phyloP scores from a whole-genome alignment of 2,329 filamentous ascomycete genomes.

The Sclerotinia subarctica region DNA sequence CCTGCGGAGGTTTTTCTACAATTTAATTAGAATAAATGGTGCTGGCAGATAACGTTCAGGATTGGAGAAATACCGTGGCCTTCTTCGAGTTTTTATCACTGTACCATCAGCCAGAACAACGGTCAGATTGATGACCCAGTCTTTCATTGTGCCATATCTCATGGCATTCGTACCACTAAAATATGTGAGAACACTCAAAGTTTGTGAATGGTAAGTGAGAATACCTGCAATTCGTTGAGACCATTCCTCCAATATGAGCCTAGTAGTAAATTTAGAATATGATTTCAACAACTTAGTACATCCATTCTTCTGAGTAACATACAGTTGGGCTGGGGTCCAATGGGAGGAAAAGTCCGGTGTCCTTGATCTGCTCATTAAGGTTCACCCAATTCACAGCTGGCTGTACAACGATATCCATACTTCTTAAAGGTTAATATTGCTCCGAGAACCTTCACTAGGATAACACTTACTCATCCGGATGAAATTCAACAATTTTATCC shows the following conservation, averaged over 20 bases:
- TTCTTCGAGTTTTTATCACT: slow-evolving; percentile 70
- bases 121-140: slow-evolving; percentile 80
- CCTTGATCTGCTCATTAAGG: slow-evolving; percentile 67
- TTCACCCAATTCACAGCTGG: slow-evolving; percentile 86
- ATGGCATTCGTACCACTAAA: slow-evolving; percentile 72
- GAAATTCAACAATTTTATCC: slow-evolving; percentile 74
- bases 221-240: slow-evolving; percentile 63
- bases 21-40: background rate
- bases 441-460: too few species aligned
- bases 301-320: background rate
- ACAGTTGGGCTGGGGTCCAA: slow-evolving; percentile 66
- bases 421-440: background rate
- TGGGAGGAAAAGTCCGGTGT: slow-evolving; percentile 80
- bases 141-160: slow-evolving; percentile 81
- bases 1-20: slow-evolving; percentile 68
- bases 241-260: slow-evolving; percentile 78
- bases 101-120: slow-evolving; percentile 76
- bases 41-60: too few species aligned
- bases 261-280: background rate
- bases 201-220: background rate
- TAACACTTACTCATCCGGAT: slow-evolving; percentile 63
- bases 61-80: slow-evolving; percentile 51
- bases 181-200: background rate
- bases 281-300: background rate
- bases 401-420: slow-evolving; percentile 86